Evolutionary conservation across 805 yeast species (phyloP), one percentile per base, ranked within the genome.

Genomic region (Saccharomycopsis malanga): DNA sequence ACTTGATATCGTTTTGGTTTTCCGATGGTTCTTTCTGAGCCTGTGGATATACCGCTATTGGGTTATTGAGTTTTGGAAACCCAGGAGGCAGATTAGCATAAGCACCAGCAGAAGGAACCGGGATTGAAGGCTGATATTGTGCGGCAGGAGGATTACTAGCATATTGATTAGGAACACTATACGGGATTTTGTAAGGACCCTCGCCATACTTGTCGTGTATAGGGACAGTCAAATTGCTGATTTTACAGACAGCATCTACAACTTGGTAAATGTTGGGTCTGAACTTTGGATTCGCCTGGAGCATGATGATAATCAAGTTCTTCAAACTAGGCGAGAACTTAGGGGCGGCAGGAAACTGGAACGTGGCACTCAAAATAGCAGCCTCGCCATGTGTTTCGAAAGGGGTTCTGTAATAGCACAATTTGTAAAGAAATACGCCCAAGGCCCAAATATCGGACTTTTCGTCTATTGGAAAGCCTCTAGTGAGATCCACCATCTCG

Each of bases 371-470:
- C 42, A 83, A 57, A 23, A 85, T 84, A 39, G 82, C 83, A 34
- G 66, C 59, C 54, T 84, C 89, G 15, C 71, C 70, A 39, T 68
- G 67, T 25, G 63, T 67, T 61, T 85, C 95, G 59, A 85, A 85
- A 0, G 95, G 95, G 0, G 95, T 85, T 0, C 86, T 84, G 57
- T 82, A 85, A 61, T 82, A 85, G 58, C 93, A 83, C 42, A 85
- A 60, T 59, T 85, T 85, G 67, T 84, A 85, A 29, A 85, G 62
- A 53, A 84, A 81, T 23, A 84, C 76, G 10, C 95, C 95, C 30
- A 85, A 61, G 0, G 94, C 95, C 95, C 95, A 85, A 20, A 85
- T 74, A 61, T 85, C 95, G 44, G 87, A 77, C 61, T 85, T 85
- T 59, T 85, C 93, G 62, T 84, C 85, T 43, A 85, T 79, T 10